Evolutionary conservation across 2,329 filamentous ascomycete genomes (phyloP).

Genomic region (Malbranchea zuffiana): DNA sequence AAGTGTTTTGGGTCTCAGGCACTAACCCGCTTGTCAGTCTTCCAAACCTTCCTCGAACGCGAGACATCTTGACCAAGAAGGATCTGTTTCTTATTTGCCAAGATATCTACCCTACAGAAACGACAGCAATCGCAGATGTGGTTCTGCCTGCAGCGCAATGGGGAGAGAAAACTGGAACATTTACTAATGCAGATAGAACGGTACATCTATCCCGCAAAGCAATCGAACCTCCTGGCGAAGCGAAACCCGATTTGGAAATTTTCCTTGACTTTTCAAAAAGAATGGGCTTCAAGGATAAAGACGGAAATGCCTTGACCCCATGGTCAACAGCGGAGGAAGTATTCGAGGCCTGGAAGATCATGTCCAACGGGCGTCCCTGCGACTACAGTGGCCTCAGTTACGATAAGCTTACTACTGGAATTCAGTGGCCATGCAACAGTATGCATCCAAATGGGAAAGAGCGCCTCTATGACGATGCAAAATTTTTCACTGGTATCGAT

Average conservation of each 20-base stretch:
- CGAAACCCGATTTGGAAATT: constrained; percentile 28
- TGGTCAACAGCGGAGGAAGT: constrained; percentile 25
- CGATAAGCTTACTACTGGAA: constrained; percentile 26
- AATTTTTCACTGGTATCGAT: constrained; percentile 29
- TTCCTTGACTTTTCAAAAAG: constrained; percentile 26
- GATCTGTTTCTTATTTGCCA: constrained; percentile 28
- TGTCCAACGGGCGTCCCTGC: constrained; percentile 26
- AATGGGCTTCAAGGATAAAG: constrained; percentile 29
- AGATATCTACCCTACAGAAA: constrained; percentile 31
- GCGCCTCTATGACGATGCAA: constrained; percentile 24
- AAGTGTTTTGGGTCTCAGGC: constrained; percentile 32
- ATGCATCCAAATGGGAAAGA: constrained; percentile 26
- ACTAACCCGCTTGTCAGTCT: constrained; percentile 33
- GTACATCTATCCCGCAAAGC: constrained; percentile 31
- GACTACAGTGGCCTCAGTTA: constrained; percentile 28
- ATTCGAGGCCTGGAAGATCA: constrained; percentile 29
- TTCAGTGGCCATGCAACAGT: constrained; percentile 31
- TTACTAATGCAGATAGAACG: constrained; percentile 32
- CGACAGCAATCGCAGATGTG: constrained; percentile 28
- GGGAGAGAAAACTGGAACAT: constrained; percentile 32
- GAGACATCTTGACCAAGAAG: constrained; percentile 24
- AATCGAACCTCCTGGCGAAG: constrained; percentile 30
- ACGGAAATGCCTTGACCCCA: constrained; percentile 23
- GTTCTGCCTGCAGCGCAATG: constrained; percentile 30
- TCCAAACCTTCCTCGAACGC: constrained; percentile 23